phyloP scores from a whole-genome alignment of 164 flowering plant species.

The Magnolia officinalis region DNA sequence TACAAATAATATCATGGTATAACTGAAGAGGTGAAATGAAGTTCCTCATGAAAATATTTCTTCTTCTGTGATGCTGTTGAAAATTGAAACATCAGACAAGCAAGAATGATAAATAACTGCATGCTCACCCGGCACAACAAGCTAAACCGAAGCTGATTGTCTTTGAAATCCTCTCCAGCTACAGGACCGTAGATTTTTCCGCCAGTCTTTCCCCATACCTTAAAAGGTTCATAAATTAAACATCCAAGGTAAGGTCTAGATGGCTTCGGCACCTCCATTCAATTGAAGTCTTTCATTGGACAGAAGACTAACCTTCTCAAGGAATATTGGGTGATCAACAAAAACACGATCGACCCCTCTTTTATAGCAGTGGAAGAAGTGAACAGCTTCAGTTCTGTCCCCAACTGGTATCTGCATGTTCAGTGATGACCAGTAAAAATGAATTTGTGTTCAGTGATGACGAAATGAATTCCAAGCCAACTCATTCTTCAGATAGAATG shows the following conservation, averaged over 20 bases:
- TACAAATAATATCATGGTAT: too few species aligned
- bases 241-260: neutral
- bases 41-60: too few species aligned
- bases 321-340: slow-evolving; percentile 88
- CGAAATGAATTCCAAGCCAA: neutral
- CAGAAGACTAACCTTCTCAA: slow-evolving; percentile 57
- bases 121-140: slow-evolving; percentile 56
- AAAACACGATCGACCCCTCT: slow-evolving; percentile 95
- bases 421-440: neutral
- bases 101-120: neutral
- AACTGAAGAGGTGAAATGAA: too few species aligned
- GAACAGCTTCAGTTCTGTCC: slow-evolving; percentile 57
- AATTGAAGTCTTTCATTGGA: neutral
- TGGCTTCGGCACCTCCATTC: neutral
- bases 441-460: neutral
- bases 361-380: slow-evolving; percentile 90
- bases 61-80: too few species aligned
- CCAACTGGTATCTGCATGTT: slow-evolving; percentile 64
- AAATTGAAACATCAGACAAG: neutral
- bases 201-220: slow-evolving; percentile 70
- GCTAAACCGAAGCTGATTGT: slow-evolving; percentile 75
- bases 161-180: slow-evolving; percentile 66
- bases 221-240: slow-evolving; percentile 3
- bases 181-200: slow-evolving; percentile 60
- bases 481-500: neutral